phyloP scores from a whole-genome alignment of 2,329 filamentous ascomycete species.

The Fusarium tanahbumbuense region DNA sequence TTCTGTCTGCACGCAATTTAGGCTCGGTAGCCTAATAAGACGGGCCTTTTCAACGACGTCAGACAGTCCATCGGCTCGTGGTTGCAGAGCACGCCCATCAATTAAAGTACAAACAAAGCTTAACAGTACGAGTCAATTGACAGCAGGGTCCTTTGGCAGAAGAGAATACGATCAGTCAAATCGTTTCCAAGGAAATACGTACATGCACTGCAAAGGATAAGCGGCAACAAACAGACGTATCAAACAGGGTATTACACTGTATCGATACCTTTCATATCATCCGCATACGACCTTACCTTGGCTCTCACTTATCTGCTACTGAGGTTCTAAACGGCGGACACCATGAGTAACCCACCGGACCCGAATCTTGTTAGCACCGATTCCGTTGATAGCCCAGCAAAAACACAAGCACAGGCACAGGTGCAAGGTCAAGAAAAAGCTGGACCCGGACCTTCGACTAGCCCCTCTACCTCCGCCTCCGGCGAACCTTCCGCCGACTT shows the following conservation, averaged over 20 bases:
- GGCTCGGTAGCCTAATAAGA: slow-evolving; percentile 6
- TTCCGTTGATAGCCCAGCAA: slow-evolving; percentile 38
- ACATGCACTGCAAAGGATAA: slow-evolving; percentile 7
- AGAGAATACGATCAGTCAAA: not conserved
- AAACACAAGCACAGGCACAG: slow-evolving; percentile 17
- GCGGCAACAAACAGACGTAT: slow-evolving; percentile 12
- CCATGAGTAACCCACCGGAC: slow-evolving; percentile 38
- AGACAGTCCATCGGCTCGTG: slow-evolving; percentile 10
- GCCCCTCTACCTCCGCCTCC: slow-evolving; percentile 46
- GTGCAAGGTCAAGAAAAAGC: slow-evolving; percentile 2
- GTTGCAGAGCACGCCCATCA: not conserved
- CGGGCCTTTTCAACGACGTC: slow-evolving; percentile 19
- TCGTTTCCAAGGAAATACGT: not conserved
- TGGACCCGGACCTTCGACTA: slow-evolving; percentile 28
- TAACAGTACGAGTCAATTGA: slow-evolving; percentile 23
- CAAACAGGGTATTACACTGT: slow-evolving; percentile 14
- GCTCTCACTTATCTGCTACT: slow-evolving; percentile 30
- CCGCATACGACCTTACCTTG: slow-evolving; percentile 17
- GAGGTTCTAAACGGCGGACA: slow-evolving; percentile 33
- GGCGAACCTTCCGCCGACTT: slow-evolving; percentile 45
- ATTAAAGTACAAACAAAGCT: not conserved
- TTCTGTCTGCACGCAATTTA: slow-evolving; percentile 12
- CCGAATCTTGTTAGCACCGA: slow-evolving; percentile 42
- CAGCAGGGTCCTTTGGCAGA: not conserved
- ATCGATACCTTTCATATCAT: slow-evolving; percentile 12